Evolutionary conservation across 495 filamentous ascomycete genomes (phyloP), one percentile per base, ranked within the genome.

Genomic region (Lasiosphaeria ovina): DNA sequence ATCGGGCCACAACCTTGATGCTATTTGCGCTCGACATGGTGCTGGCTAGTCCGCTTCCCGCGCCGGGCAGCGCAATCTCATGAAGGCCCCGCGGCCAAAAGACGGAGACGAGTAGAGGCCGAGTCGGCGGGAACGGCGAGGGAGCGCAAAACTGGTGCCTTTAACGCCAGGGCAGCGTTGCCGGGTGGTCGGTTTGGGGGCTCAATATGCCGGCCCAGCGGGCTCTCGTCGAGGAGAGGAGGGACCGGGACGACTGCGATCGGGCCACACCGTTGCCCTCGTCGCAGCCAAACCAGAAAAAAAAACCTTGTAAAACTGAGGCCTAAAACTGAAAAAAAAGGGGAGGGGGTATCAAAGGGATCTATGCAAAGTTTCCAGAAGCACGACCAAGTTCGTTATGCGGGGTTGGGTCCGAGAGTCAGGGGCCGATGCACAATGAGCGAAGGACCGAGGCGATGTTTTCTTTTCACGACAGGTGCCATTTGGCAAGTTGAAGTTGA

Each of bases 1-100:
- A 98, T 66, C 94, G 90, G 77, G 93, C 94, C 74, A 98, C 92
- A 70, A 98, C 94, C 78, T 83, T 83, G 79, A 84, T 84, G 63
- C 78, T 84, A 71, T 83, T 85, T 70, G 76, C 75, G 70, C 74
- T 72, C 49, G 78, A 76, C 79, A 81, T 81, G 66, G 59, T 72
- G 75, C 66, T 4, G 16, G 44, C 12, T 64, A 64, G 61, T 68
- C 65, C 66, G 64, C 63, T 72, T 66, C 62, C 59, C 55, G 72
- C 67, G 67, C 69, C 57, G 69, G 74, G 72, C 62, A 72, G 65
- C 67, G 66, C 67, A 70, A 59, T 64, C 40, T 73, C 71, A 72
- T 69, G 63, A 67, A 59, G 45, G 52, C 38, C 40, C 36, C 52
- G 49, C 44, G 14, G 60, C 55, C 59, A 34, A 38, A 50, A 52